Conservation (phyloP, 2,329 filamentous ascomycete species). For the Fusarium austroafricanum region DNA sequence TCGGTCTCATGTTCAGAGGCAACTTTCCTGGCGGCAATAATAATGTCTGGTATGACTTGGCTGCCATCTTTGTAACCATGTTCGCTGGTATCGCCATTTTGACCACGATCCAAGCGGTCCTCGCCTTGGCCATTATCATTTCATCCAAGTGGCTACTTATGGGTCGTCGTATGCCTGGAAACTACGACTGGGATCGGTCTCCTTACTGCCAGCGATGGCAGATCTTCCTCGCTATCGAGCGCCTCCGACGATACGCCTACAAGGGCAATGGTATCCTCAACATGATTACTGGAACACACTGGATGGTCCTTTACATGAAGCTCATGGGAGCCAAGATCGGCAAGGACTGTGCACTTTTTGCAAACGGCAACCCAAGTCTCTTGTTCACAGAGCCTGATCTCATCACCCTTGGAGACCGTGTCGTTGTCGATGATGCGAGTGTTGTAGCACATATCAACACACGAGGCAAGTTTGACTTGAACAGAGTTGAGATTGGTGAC, state of each 20-base stretch:
- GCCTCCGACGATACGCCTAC: not conserved
- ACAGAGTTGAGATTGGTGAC: conserved; percentile 7
- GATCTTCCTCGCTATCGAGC: conserved; percentile 16
- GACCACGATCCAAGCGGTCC: not conserved
- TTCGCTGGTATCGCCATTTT: not conserved
- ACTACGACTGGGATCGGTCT: conserved; percentile 22
- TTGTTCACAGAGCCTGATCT: conserved; percentile 16
- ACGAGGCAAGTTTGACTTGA: conserved; percentile 13
- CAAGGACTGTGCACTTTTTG: conserved; percentile 9
- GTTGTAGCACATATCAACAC: conserved; percentile 21
- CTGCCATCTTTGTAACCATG: conserved; percentile 8
- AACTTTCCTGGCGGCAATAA: not conserved
- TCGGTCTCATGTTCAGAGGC: not conserved
- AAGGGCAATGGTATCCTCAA: not conserved
- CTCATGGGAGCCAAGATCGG: conserved; percentile 6
- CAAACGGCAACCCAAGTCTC: not conserved
- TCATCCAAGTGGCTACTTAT: conserved; percentile 5
- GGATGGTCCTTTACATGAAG: conserved; percentile 15
- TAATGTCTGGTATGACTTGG: conserved; percentile 6
- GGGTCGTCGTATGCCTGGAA: conserved; percentile 6
- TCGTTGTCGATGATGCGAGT: conserved; percentile 13
- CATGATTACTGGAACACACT: not conserved
- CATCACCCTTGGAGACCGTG: not conserved
- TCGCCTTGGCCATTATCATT: not conserved
- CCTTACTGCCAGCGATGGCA: conserved; percentile 19